Conservation (phyloP, 176 grass and related monocot genomes). For the Juncus effusus region DNA sequence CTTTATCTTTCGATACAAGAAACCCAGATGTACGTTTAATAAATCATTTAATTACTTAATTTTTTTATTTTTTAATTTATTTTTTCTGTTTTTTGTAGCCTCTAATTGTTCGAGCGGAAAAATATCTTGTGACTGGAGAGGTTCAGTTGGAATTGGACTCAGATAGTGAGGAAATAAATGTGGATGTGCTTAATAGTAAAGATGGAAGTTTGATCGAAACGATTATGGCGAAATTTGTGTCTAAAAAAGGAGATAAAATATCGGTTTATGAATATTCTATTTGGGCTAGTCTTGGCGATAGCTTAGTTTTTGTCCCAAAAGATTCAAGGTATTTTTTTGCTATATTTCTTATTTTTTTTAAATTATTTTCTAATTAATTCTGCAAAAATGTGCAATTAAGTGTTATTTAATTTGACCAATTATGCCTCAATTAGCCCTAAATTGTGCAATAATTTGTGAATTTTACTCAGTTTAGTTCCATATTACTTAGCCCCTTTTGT, state of each 20-base stretch:
- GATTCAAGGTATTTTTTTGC: conserved; percentile 63
- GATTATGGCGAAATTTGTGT: conserved; percentile 45
- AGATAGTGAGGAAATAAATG: conserved; percentile 59
- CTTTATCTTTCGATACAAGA: conserved; percentile 61
- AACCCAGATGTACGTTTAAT: conserved; percentile 43
- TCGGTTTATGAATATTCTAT: conserved; percentile 74
- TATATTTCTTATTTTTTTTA: too few relatives aligned
- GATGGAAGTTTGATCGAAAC: conserved; percentile 42
- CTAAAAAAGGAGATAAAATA: conserved; percentile 46
- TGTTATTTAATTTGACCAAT: too few relatives aligned
- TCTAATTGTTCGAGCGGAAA: conserved; percentile 72
- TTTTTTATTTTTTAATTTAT: too few relatives aligned
- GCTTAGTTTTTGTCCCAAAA: conserved; percentile 65
- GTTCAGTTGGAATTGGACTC: conserved; percentile 58
- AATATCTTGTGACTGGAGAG: conserved; percentile 88
- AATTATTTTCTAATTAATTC: too few relatives aligned
- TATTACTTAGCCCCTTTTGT: too few relatives aligned
- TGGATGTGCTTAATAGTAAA: conserved; percentile 55
- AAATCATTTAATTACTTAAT: not conserved
- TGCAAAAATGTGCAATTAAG: too few relatives aligned
- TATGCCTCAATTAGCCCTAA: too few relatives aligned
- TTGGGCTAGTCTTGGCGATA: conserved; percentile 77
- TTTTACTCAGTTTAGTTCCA: too few relatives aligned
- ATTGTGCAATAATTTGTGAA: too few relatives aligned
- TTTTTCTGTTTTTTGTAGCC: conserved; percentile 39